phyloP scores from a whole-genome alignment of 257 asterid species.

The Solanum megistacrolobum region DNA sequence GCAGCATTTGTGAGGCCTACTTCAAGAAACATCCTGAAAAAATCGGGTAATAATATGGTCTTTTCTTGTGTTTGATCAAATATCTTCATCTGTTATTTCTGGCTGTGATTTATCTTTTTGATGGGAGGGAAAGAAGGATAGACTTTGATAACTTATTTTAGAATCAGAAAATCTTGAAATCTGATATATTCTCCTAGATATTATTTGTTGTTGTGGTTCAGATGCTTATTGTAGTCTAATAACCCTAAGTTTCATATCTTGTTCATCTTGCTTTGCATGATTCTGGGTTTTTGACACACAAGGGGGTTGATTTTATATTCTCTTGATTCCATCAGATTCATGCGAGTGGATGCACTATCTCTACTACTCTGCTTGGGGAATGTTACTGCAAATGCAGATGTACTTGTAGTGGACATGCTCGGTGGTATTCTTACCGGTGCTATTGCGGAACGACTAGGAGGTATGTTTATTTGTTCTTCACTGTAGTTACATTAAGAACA shows the following conservation, averaged over 20 bases:
- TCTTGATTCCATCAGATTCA: conserved; percentile 38
- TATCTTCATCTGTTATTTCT: not conserved
- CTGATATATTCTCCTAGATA: not conserved
- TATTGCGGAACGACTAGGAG: conserved; percentile 95
- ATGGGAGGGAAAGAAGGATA: not conserved
- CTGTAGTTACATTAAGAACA: not conserved
- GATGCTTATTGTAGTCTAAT: not conserved
- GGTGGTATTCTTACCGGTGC: conserved; percentile 82
- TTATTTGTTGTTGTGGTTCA: not conserved
- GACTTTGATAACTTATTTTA: not conserved
- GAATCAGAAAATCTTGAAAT: not conserved
- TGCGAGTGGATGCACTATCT: conserved; percentile 86
- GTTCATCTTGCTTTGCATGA: not conserved
- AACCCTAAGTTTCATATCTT: not conserved
- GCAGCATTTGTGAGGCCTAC: conserved; percentile 94
- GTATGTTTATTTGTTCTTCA: conserved; percentile 20
- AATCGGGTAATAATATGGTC: conserved; percentile 49
- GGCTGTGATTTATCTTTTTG: not conserved
- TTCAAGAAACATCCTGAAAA: conserved; percentile 83
- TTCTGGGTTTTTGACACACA: not conserved
- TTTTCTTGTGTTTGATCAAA: not conserved
- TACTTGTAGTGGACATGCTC: conserved; percentile 80
- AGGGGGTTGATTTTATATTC: not conserved
- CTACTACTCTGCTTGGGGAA: conserved; percentile 81
- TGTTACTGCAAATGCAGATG: conserved; percentile 67